Conservation (phyloP, 768 basidiomycete species). For the Boletus bicolor region DNA sequence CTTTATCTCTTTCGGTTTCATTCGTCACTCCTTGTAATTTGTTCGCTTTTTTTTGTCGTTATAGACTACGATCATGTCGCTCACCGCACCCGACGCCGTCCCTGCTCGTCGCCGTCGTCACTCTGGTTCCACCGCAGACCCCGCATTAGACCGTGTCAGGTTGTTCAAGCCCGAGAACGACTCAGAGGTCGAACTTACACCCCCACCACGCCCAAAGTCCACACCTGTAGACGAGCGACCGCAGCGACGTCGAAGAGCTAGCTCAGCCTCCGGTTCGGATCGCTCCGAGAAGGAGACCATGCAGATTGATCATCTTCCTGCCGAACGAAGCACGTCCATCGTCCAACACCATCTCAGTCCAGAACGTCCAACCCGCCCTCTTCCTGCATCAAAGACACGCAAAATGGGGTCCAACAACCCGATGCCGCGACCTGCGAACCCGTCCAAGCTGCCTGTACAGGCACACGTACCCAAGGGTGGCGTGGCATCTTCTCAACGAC, state of each 20-base stretch:
- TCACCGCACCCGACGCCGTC: conserved; percentile 12
- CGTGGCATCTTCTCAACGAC: conserved; percentile 52
- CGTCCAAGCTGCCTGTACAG: conserved; percentile 78
- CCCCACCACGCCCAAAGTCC: conserved; percentile 71
- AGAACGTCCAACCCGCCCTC: conserved; percentile 62
- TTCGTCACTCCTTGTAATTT: conserved; percentile 1
- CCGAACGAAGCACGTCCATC: background rate
- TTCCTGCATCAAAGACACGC: conserved; percentile 53
- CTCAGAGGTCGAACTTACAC: conserved; percentile 33
- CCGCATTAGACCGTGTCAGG: conserved; percentile 22
- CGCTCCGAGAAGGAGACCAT: conserved; percentile 35
- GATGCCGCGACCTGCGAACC: conserved; percentile 55
- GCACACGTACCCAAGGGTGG: conserved; percentile 66
- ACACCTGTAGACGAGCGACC: conserved; percentile 64
- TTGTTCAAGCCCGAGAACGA: conserved; percentile 19
- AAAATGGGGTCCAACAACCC: conserved; percentile 51
- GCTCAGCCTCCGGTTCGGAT: conserved; percentile 35
- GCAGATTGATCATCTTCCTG: conserved; percentile 22
- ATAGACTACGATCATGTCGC: conserved; percentile 13
- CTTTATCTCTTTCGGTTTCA: background rate
- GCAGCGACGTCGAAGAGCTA: conserved; percentile 44
- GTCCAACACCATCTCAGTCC: conserved; percentile 20
- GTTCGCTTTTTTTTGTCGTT: background rate
- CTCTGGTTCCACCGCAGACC: conserved; percentile 50
- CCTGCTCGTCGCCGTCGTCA: conserved; percentile 55